These are phyloP conservation scores for Brasilioporus rufonigricans DNA, from an alignment of 768 basidiomycete species.

Conservation along the genomic window DNA sequence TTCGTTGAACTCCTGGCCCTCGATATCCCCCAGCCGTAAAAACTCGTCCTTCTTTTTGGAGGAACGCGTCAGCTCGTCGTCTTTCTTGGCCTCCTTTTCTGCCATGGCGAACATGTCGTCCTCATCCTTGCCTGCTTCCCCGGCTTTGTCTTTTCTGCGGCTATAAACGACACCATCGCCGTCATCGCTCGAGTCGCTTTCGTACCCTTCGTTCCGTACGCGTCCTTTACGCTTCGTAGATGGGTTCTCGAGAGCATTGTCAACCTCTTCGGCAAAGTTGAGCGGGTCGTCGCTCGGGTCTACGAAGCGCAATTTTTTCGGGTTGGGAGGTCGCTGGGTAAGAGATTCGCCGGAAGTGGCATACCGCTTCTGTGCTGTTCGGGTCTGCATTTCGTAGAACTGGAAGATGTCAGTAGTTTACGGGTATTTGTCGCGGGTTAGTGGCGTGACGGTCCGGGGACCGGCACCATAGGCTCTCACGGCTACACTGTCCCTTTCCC, in stretches of 20 bases:
- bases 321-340: slow-evolving; percentile 24
- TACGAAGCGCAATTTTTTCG: slow-evolving; percentile 77
- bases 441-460: not conserved
- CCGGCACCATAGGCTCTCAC: no score
- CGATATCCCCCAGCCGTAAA: slow-evolving; percentile 89
- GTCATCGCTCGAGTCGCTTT: slow-evolving; percentile 92
- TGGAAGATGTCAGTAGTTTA: slow-evolving; percentile 14
- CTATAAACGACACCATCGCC: slow-evolving; percentile 92
- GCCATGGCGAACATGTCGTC: slow-evolving; percentile 79
- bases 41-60: slow-evolving; percentile 69
- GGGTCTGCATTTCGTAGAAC: slow-evolving; percentile 32
- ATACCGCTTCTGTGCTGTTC: slow-evolving; percentile 43
- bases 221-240: slow-evolving; percentile 63
- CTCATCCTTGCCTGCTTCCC: slow-evolving; percentile 61
- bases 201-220: slow-evolving; percentile 85
- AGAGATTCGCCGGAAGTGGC: slow-evolving; percentile 37
- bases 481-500: no score
- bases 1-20: slow-evolving; percentile 85
- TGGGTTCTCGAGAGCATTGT: slow-evolving; percentile 67
- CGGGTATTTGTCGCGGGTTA: slow-evolving; percentile 14
- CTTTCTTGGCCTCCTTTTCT: slow-evolving; percentile 54
- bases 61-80: slow-evolving; percentile 33
- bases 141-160: slow-evolving; percentile 54
- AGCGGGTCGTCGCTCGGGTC: slow-evolving; percentile 74
- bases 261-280: slow-evolving; percentile 77